These are phyloP conservation scores for Harringtonia aguacate DNA, from an alignment of 2,329 filamentous ascomycete genomes.

Conservation along the genomic window DNA sequence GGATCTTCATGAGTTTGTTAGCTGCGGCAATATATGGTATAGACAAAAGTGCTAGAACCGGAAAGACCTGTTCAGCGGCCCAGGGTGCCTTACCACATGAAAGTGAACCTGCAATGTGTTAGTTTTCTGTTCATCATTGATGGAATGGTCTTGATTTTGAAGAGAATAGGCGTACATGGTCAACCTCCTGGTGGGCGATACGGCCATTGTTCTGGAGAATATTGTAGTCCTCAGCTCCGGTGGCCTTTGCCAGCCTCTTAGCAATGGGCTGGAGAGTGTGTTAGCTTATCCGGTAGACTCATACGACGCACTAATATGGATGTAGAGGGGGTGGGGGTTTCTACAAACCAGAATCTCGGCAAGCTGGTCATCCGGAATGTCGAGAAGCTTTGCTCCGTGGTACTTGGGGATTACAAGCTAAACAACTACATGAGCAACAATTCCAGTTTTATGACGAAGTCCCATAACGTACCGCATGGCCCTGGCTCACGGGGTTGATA, in stretches of 20 bases:
- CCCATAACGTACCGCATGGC: slow-evolving; percentile 63
- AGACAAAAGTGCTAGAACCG: no score
- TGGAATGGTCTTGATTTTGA: no score
- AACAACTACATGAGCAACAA: not conserved
- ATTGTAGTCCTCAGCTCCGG: slow-evolving; percentile 75
- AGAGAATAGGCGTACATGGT: slow-evolving; percentile 58
- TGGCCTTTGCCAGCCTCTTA: slow-evolving; percentile 75
- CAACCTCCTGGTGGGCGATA: slow-evolving; percentile 84
- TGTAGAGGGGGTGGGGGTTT: no score
- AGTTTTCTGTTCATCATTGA: no score
- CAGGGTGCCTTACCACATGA: slow-evolving; percentile 61
- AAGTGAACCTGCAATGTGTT: slow-evolving; percentile 61
- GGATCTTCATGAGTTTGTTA: slow-evolving; percentile 61
- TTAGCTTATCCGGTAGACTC: no score
- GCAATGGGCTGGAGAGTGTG: slow-evolving; percentile 50
- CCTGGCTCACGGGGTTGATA: slow-evolving; percentile 78
- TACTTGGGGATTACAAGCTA: slow-evolving; percentile 94
- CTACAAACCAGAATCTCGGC: slow-evolving; percentile 66
- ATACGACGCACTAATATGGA: not conserved
- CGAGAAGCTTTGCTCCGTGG: slow-evolving; percentile 83
- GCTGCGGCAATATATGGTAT: no score
- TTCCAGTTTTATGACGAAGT: not conserved
- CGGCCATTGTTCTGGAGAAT: slow-evolving; percentile 92
- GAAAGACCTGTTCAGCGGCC: not conserved
- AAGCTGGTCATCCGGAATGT: slow-evolving; percentile 86